Conservation (phyloP, 164 flowering plant species). For the Protea cynaroides region DNA sequence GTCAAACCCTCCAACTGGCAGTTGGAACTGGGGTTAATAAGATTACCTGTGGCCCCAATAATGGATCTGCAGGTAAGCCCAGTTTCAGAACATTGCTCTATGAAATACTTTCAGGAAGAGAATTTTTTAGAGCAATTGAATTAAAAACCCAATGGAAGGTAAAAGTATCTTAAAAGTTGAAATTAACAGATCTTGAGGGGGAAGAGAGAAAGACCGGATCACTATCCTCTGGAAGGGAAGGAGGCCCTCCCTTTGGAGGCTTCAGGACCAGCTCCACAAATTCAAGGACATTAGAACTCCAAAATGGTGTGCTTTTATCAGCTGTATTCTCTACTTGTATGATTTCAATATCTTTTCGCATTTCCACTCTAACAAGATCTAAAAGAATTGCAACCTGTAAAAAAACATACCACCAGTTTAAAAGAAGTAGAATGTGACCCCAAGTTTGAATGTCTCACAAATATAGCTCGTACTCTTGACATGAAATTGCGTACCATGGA, state of each 20-base stretch:
- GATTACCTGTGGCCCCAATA: too few relatives aligned
- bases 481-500: constrained; percentile 61
- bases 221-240: constrained; percentile 62
- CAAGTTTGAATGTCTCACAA: neutral
- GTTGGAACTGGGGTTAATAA: too few relatives aligned
- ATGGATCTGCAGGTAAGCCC: too few relatives aligned
- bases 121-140: too few relatives aligned
- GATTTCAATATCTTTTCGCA: constrained; percentile 16
- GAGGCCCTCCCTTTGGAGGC: constrained; percentile 80
- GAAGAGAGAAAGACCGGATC: constrained; percentile 57
- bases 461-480: constrained; percentile 2
- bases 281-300: constrained; percentile 52
- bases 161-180: too few relatives aligned
- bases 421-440: neutral
- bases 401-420: constrained; percentile 14
- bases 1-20: too few relatives aligned
- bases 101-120: too few relatives aligned
- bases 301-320: constrained; percentile 24
- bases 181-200: too few relatives aligned
- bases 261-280: constrained; percentile 66
- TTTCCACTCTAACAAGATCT: constrained; percentile 52
- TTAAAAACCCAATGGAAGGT: too few relatives aligned
- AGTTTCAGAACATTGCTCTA: too few relatives aligned
- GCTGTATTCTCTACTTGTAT: constrained; percentile 15
- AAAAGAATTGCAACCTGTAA: constrained; percentile 70